Evolutionary conservation across 345 rosid genomes (phyloP).

Genomic region (Eucalyptus paniculata): DNA sequence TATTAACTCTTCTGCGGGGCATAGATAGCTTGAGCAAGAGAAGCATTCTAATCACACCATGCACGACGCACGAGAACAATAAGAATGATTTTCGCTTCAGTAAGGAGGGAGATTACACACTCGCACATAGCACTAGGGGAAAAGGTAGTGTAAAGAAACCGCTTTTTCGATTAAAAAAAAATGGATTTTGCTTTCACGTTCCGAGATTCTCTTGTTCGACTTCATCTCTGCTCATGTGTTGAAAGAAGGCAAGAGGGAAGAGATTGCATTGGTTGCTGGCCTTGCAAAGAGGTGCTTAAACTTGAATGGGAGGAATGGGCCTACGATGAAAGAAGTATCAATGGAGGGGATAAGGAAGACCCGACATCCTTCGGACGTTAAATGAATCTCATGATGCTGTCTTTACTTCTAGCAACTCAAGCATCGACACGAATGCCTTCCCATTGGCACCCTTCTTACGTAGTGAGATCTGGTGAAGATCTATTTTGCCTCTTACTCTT

Average conservation of each 20-base stretch:
- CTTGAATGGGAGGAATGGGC: neutral
- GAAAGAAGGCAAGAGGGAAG: neutral
- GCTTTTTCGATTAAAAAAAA: too few species aligned
- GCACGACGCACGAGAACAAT: neutral
- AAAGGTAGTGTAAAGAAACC: neutral
- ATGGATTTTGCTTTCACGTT: neutral
- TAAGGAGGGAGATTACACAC: neutral
- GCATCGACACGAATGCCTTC: neutral
- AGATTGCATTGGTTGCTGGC: neutral
- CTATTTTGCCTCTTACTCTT: neutral
- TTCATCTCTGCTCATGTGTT: neutral
- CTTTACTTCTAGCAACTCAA: neutral
- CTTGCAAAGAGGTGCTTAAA: neutral
- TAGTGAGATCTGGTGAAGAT: neutral
- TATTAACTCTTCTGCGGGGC: neutral
- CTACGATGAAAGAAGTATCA: fast-evolving
- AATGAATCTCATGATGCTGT: neutral
- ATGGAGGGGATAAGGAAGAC: neutral
- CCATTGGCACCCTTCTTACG: neutral
- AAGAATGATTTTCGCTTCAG: neutral
- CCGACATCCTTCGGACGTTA: fast-evolving
- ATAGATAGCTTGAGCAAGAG: neutral
- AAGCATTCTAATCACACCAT: neutral
- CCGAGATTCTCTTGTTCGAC: neutral
- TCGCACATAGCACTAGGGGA: fast-evolving